Conservation (phyloP, 2,329 filamentous ascomycete species). For the Aspergillus uvarum region DNA sequence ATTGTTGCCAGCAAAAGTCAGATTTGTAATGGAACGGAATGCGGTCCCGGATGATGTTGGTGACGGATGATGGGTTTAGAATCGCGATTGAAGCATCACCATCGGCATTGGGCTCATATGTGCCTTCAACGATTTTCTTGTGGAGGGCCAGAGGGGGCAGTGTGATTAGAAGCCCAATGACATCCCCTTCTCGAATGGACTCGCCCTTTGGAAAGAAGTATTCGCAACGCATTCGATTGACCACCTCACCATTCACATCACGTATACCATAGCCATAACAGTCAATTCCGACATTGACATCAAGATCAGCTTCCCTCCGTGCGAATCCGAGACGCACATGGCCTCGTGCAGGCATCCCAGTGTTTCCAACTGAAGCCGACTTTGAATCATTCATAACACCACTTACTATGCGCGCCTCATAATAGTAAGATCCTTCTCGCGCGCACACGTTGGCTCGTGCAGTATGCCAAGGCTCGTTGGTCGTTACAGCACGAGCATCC, state of each 20-base stretch:
- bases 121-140: slow-evolving; percentile 80
- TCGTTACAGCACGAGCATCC: slow-evolving; percentile 74
- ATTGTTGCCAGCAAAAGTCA: slow-evolving; percentile 82
- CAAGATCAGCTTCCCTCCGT: slow-evolving; percentile 47
- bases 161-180: slow-evolving; percentile 89
- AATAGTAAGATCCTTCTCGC: slow-evolving; percentile 87
- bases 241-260: slow-evolving; percentile 85
- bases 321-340: slow-evolving; percentile 52
- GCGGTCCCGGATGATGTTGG: slow-evolving; percentile 89
- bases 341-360: slow-evolving; percentile 34
- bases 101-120: slow-evolving; percentile 85
- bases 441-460: slow-evolving; percentile 86
- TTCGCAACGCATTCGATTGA: slow-evolving; percentile 90
- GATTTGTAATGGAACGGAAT: slow-evolving; percentile 93
- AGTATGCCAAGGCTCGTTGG: slow-evolving; percentile 90
- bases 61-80: slow-evolving; percentile 54
- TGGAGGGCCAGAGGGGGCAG: slow-evolving; percentile 83
- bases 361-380: slow-evolving; percentile 18
- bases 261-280: slow-evolving; percentile 95
- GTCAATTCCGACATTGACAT: slow-evolving; percentile 72
- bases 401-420: slow-evolving; percentile 84
- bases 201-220: slow-evolving; percentile 80
- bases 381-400: slow-evolving; percentile 51
- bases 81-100: slow-evolving; percentile 25
- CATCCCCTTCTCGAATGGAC: slow-evolving; percentile 82